Base-by-base conservation (phyloP, 2,329 filamentous ascomycete genomes). In the Chrysoporthe deuterocubensis region DNA sequence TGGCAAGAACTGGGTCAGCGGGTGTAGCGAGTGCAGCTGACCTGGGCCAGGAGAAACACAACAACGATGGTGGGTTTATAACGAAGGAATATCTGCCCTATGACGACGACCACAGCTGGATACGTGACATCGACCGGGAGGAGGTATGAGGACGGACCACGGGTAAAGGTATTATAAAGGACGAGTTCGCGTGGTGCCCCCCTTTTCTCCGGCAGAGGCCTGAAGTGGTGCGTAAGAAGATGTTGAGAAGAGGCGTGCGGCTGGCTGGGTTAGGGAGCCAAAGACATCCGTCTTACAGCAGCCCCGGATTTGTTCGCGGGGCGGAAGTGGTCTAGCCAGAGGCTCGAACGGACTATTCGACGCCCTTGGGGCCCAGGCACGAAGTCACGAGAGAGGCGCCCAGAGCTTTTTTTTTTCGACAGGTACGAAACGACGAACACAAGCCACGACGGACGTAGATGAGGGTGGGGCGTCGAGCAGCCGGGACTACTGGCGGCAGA, bases 151-250 rank as follows among this genome's bases (percentile, higher is more conserved):
- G 58, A 44, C 32, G 40, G n/a, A 65, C 44, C 65, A 58, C 62
- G 65, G 65, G 62, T 48, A 32, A 66, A 67, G 65, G 65, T 57
- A 32, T 69, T 69, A 67, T 69, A 69, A 65, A 48, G 26, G 44
- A 54, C 56, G 62, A 57, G 58, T 63, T 65, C 62, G 50, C 48
- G 64, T 65, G 57, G 62, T 48, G 32, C 21, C 68, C 66, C 62
- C 48, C 46, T 40, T 66, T 62, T 62, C 59, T 58, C 21, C 34
- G 43, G 63, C 34, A 43, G 62, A 50, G 16, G 34, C 5, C 21
- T 37, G 32, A 44, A 46, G n/a, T 43, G 40, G 4, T 44, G 50
- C 50, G 34, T 40, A 60, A 42, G 46, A 62, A 46, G 43, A 44
- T 58, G 62, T 26, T 56, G 57, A 48, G 34, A 43, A 48, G 48